A percentile compares a stretch with the other conserved stretches of the same genome.
Conservation (phyloP, 2,329 filamentous ascomycete genomes). For the Aspergillus melleus region DNA sequence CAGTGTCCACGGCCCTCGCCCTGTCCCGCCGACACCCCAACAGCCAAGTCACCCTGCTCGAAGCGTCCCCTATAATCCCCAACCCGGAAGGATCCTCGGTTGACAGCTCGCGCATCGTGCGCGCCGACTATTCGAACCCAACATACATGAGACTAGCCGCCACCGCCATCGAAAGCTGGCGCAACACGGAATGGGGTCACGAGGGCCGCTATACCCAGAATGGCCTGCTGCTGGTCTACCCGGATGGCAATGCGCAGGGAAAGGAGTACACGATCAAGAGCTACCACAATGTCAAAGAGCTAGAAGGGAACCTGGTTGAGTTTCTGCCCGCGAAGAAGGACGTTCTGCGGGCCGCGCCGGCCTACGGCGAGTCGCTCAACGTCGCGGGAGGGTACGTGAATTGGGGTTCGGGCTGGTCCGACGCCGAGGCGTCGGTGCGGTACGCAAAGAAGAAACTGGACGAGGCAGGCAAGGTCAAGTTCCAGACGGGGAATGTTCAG, state of each 20-base stretch:
- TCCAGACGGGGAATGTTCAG: conserved; percentile 38
- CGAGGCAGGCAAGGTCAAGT: conserved; percentile 34
- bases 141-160: conserved; percentile 74
- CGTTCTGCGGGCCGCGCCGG: conserved; percentile 35
- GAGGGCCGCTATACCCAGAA: conserved; percentile 47
- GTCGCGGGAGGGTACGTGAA: conserved; percentile 47
- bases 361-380: conserved; percentile 34
- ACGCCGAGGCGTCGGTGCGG: conserved; percentile 43
- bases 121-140: conserved; percentile 77
- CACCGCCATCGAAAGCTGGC: conserved; percentile 68
- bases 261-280: conserved; percentile 41
- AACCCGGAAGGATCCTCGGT: conserved; percentile 60
- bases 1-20: conserved; percentile 66
- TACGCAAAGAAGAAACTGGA: conserved; percentile 41
- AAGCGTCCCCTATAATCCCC: conserved; percentile 56
- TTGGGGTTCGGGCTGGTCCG: conserved; percentile 48
- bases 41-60: conserved; percentile 58
- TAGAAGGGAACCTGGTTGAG: conserved; percentile 36
- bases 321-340: conserved; percentile 35
- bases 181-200: conserved; percentile 48
- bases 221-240: conserved; percentile 44
- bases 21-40: conserved; percentile 60
- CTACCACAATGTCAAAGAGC: conserved; percentile 40
- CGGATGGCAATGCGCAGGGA: conserved; percentile 28
- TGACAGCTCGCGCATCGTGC: conserved; percentile 62